Evolutionary conservation across 1,284 basidiomycete species (phyloP).

Genomic region (Tranzscheliella williamsii): DNA sequence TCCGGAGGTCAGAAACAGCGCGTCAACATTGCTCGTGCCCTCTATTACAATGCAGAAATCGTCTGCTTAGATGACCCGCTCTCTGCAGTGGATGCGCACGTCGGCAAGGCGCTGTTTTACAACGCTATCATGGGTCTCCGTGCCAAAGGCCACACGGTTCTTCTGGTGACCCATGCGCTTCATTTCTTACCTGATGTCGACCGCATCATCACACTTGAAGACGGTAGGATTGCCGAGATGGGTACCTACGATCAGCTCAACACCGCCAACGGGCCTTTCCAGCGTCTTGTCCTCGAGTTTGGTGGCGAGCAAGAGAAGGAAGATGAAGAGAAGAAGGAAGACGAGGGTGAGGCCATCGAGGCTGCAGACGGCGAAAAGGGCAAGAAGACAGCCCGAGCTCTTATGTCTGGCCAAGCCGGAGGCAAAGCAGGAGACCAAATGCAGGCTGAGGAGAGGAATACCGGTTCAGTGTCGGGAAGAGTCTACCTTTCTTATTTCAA

Average conservation of each 20-base stretch:
- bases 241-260: conserved; percentile 70
- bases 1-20: conserved; percentile 70
- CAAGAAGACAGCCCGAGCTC: conserved; percentile 23
- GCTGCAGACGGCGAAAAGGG: conserved; percentile 18
- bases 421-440: conserved; percentile 43
- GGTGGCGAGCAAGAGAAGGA: conserved; percentile 57
- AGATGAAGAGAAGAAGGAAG: conserved; percentile 41
- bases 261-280: conserved; percentile 66
- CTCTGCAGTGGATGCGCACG: conserved; percentile 66
- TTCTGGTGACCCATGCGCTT: conserved; percentile 61
- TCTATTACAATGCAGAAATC: conserved; percentile 74
- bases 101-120: conserved; percentile 59
- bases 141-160: conserved; percentile 42
- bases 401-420: conserved; percentile 18
- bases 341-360: conserved; percentile 39
- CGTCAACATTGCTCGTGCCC: conserved; percentile 73
- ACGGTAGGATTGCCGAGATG: conserved; percentile 70
- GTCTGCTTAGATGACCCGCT: conserved; percentile 73
- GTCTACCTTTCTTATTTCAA: conserved; percentile 73
- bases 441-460: conserved; percentile 58
- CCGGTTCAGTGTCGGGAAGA: conserved; percentile 49
- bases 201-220: conserved; percentile 75
- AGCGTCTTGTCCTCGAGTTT: conserved; percentile 63
- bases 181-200: conserved; percentile 67
- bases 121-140: conserved; percentile 53